Conservation (phyloP, 2,329 filamentous ascomycete species). For the Penicillium rolfsii region DNA sequence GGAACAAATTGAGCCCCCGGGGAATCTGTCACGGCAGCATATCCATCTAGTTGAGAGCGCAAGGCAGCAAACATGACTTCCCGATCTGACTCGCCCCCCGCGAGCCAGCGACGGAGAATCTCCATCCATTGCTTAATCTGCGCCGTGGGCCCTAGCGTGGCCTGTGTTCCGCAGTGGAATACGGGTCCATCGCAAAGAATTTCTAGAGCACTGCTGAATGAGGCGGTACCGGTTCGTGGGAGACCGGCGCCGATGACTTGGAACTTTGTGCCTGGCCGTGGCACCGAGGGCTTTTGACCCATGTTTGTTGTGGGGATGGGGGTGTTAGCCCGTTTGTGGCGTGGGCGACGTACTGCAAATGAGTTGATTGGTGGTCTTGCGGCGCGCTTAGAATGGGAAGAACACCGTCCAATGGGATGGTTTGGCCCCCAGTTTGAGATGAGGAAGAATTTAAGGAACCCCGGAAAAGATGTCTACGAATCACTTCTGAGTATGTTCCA, state of each 20-base stretch:
- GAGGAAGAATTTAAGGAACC: neutral
- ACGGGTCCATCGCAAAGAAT: constrained; percentile 55
- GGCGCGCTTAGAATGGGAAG: neutral
- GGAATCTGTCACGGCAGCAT: constrained; percentile 52
- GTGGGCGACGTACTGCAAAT: neutral
- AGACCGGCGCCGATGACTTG: constrained; percentile 36
- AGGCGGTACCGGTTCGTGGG: constrained; percentile 56
- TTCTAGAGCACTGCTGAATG: constrained; percentile 53
- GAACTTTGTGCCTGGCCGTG: constrained; percentile 23
- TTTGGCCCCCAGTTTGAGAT: no score
- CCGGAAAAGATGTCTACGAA: neutral
- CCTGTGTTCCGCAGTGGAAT: constrained; percentile 55
- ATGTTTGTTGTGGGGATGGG: constrained; percentile 9
- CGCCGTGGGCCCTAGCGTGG: constrained; percentile 23
- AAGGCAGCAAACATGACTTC: constrained; percentile 19
- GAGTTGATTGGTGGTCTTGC: neutral
- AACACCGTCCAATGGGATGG: neutral
- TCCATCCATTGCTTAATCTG: constrained; percentile 31
- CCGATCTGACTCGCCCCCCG: constrained; percentile 4
- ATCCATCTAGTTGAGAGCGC: constrained; percentile 41
- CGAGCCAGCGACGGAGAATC: constrained; percentile 25
- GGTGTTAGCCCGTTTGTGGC: neutral
- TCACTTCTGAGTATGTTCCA: neutral
- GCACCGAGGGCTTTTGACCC: constrained; percentile 27
- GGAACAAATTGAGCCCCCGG: constrained; percentile 49